Percentiles rank a stretch among this genome's conserved stretches.
These are phyloP conservation scores for Clonostachys byssicola DNA, from an alignment of 2,329 filamentous ascomycete species.

Conservation along the genomic window DNA sequence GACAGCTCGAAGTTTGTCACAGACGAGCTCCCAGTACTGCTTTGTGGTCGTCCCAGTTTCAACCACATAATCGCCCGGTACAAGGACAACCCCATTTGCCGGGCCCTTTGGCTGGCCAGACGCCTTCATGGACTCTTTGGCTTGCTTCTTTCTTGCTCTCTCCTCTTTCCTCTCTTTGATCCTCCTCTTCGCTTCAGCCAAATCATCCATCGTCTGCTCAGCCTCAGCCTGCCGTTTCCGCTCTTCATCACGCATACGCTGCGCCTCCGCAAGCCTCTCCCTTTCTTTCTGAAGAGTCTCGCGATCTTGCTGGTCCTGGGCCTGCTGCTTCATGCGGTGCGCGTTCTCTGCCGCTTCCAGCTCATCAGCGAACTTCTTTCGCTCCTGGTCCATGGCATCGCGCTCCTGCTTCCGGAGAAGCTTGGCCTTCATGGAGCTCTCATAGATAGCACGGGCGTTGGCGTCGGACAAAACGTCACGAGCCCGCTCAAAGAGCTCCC, in stretches of 20 bases:
- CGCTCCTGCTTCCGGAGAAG: constrained; percentile 66
- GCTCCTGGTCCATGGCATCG: constrained; percentile 68
- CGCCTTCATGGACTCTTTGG: constrained; percentile 25
- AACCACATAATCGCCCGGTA: constrained; percentile 26
- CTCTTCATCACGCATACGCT: constrained; percentile 30
- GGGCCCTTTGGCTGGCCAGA: constrained; percentile 15
- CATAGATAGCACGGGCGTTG: constrained; percentile 71
- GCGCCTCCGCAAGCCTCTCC: constrained; percentile 26
- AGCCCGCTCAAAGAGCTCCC: constrained; percentile 82
- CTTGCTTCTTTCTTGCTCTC: constrained; percentile 28
- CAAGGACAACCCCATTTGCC: constrained; percentile 23
- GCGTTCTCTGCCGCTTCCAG: constrained; percentile 74
- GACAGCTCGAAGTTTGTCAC: constrained; percentile 32
- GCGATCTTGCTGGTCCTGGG: constrained; percentile 26
- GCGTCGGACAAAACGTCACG: constrained; percentile 75
- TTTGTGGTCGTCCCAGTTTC: constrained; percentile 20
- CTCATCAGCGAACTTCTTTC: constrained; percentile 79
- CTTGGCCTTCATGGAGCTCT: constrained; percentile 68
- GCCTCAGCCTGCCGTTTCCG: constrained; percentile 24
- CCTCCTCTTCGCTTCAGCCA: constrained; percentile 27
- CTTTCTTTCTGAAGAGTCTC: constrained; percentile 30
- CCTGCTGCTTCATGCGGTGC: constrained; percentile 54
- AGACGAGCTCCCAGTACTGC: constrained; percentile 32
- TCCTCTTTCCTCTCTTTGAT: constrained; percentile 34
- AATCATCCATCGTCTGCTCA: constrained; percentile 30